Percentiles rank a stretch among this genome's conserved stretches.
These are phyloP conservation scores for Logfia minima DNA, from an alignment of 129 eudicot species.

Conservation along the genomic window DNA sequence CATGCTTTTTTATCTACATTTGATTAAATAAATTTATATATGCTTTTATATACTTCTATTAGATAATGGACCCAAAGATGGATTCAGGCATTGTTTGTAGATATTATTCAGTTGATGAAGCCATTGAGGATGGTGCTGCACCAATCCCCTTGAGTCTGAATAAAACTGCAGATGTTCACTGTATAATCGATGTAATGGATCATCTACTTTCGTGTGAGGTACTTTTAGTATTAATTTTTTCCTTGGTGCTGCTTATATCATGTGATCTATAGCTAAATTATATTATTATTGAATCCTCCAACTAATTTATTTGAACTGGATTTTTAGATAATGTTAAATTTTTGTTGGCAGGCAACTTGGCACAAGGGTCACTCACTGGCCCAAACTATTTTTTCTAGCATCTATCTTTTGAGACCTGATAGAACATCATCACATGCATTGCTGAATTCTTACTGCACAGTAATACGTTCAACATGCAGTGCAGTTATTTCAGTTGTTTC, in stretches of 20 bases:
- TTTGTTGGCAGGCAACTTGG: conserved; percentile 90
- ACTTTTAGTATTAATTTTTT: conserved; percentile 20
- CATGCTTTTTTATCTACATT: background rate
- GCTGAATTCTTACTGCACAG: conserved; percentile 78
- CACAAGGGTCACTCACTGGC: conserved; percentile 96
- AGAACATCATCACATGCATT: conserved; percentile 85
- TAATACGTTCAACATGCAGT: conserved; percentile 79
- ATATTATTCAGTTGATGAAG: conserved; percentile 92
- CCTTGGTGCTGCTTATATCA: conserved; percentile 14
- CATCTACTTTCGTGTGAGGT: conserved; percentile 97
- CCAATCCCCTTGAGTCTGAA: conserved; percentile 81
- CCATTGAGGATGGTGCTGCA: conserved; percentile 94
- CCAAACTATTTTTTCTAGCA: conserved; percentile 91
- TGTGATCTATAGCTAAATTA: background rate
- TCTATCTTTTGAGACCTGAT: conserved; percentile 80
- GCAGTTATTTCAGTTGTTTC: conserved; percentile 78
- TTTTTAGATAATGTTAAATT: conserved; percentile 4
- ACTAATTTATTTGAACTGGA: background rate
- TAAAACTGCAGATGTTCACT: conserved; percentile 64
- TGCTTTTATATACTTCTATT: conserved; percentile 27
- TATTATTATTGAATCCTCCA: background rate
- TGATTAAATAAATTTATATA: no score
- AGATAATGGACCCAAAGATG: conserved; percentile 99
- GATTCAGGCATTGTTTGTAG: conserved; percentile 93
- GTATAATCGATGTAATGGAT: conserved; percentile 80